phyloP scores from a whole-genome alignment of 257 asterid genomes.

The Buddleja alternifolia region DNA sequence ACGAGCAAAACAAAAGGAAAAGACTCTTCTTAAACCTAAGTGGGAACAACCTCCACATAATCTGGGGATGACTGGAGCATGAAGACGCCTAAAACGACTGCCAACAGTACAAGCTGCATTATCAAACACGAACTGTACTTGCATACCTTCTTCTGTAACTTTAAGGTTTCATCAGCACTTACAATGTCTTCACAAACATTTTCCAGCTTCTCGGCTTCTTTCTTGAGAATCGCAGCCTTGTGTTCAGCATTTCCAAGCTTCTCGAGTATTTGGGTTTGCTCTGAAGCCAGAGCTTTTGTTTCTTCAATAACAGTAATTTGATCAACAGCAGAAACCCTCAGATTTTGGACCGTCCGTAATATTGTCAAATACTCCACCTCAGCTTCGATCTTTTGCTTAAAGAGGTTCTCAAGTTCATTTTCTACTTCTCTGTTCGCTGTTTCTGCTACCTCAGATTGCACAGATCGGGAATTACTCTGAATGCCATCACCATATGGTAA shows the following conservation, averaged over 20 bases:
- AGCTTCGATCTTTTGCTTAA: slow-evolving; percentile 72
- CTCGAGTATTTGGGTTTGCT: slow-evolving; percentile 49
- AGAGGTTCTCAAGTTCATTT: slow-evolving; percentile 59
- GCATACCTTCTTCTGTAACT: slow-evolving; percentile 47
- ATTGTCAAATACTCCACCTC: slow-evolving; percentile 66
- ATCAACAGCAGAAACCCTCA: slow-evolving; percentile 48
- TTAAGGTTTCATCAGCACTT: slow-evolving; percentile 42
- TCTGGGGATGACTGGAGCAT: slow-evolving; percentile 41
- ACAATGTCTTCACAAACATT: slow-evolving; percentile 45
- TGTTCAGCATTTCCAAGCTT: slow-evolving; percentile 50
- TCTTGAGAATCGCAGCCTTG: slow-evolving; percentile 55
- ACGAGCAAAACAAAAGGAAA: not conserved
- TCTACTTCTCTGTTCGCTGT: slow-evolving; percentile 32
- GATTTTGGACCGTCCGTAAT: slow-evolving; percentile 48
- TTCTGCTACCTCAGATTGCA: slow-evolving; percentile 43
- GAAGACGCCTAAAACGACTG: slow-evolving; percentile 36
- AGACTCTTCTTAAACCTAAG: slow-evolving; percentile 44
- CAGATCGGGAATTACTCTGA: slow-evolving; percentile 28
- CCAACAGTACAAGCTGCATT: slow-evolving; percentile 56
- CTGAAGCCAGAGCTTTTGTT: slow-evolving; percentile 46
- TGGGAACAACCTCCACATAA: slow-evolving; percentile 62
- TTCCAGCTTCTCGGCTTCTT: slow-evolving; percentile 50
- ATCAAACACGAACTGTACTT: slow-evolving; percentile 59
- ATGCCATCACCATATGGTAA: slow-evolving; percentile 27
- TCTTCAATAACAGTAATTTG: slow-evolving; percentile 57